Evolutionary conservation across 768 basidiomycete genomes (phyloP).

Genomic region (Boletus tylopilopsis): DNA sequence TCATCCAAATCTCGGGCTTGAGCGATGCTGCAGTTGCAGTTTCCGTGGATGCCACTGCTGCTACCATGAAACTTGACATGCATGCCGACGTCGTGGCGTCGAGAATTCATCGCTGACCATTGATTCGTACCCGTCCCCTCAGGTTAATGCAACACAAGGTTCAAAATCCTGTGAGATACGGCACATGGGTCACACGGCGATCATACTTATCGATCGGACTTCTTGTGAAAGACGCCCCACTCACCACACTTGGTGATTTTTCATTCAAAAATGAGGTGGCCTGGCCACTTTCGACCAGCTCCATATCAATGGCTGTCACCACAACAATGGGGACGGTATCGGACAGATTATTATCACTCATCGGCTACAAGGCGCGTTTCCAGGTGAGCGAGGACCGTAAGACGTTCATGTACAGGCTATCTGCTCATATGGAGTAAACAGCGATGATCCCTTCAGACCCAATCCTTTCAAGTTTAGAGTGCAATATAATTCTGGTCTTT

Average conservation of each 20-base stretch:
- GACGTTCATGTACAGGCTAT: neutral
- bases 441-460: neutral
- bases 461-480: neutral
- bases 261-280: conserved; percentile 20
- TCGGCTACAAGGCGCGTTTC: conserved; percentile 8
- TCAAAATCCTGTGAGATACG: conserved; percentile 12
- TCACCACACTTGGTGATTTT: conserved; percentile 21
- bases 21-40: neutral
- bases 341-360: conserved; percentile 2
- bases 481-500: neutral
- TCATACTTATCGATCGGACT: conserved; percentile 20
- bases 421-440: conserved; percentile 8
- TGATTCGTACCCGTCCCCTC: neutral
- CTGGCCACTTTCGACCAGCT: conserved; percentile 5
- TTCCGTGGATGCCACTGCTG: no score
- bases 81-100: neutral
- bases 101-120: neutral
- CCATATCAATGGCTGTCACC: conserved; percentile 11
- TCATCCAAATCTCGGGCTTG: neutral
- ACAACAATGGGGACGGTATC: conserved; percentile 5
- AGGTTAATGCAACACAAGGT: conserved; percentile 12
- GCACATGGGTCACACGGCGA: conserved; percentile 18
- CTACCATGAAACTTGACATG: neutral
- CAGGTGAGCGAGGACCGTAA: conserved; percentile 5
- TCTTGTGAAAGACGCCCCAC: conserved; percentile 12